Conservation (phyloP, 129 eudicot genomes). For the Scalesia atractyloides region DNA sequence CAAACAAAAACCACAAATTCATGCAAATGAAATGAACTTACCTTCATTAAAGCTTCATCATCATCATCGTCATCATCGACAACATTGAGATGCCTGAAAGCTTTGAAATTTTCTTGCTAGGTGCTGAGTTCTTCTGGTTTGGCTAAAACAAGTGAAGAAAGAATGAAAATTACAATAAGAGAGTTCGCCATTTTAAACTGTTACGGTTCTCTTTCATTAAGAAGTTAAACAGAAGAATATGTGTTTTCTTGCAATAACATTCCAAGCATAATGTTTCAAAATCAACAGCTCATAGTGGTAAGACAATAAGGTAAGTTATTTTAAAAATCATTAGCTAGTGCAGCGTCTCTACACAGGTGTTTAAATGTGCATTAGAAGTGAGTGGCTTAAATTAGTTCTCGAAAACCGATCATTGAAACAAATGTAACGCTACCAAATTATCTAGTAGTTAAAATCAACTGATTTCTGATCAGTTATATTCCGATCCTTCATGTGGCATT, state of each 20-base stretch:
- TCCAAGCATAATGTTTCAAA: slow-evolving; percentile 4
- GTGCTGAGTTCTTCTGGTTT: slow-evolving; percentile 45
- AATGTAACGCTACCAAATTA: neutral
- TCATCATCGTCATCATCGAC: slow-evolving; percentile 76
- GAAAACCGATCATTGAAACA: neutral
- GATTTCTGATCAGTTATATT: neutral
- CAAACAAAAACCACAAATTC: slow-evolving; percentile 18
- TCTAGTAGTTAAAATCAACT: neutral
- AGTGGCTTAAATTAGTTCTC: neutral
- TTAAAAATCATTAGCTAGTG: neutral
- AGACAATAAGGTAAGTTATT: neutral
- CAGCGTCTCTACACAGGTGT: neutral
- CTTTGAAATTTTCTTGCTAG: slow-evolving; percentile 51
- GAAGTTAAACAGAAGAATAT: neutral
- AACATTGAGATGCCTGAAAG: slow-evolving; percentile 32
- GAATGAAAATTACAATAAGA: neutral
- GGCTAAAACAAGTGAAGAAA: slow-evolving; percentile 39
- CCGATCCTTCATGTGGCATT: neutral
- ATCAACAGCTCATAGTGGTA: neutral
- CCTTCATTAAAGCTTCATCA: slow-evolving; percentile 82
- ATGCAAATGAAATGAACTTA: slow-evolving; percentile 15
- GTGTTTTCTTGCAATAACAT: neutral
- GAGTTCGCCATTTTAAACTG: neutral
- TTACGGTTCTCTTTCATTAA: neutral
- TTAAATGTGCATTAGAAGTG: neutral